These are phyloP conservation scores for Berberis vulgaris DNA, from an alignment of 164 flowering plant species.

Conservation along the genomic window DNA sequence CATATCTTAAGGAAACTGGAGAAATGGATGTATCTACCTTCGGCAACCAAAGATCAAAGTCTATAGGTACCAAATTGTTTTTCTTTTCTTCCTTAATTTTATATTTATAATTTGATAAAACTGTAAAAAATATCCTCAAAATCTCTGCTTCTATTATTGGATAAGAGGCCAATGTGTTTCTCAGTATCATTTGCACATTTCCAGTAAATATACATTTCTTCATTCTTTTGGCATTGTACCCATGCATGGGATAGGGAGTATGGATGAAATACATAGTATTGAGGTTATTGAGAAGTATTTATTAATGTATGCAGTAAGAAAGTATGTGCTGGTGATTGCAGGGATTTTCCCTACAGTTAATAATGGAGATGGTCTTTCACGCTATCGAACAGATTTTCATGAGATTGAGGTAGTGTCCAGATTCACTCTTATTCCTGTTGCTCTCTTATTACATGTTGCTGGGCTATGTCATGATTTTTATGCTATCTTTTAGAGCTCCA, in stretches of 20 bases:
- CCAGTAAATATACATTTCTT: neutral
- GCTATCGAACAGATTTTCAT: slow-evolving; percentile 84
- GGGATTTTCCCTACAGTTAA: slow-evolving; percentile 38
- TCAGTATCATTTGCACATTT: too few relatives aligned
- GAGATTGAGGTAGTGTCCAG: slow-evolving; percentile 61
- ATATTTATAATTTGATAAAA: neutral
- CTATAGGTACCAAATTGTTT: slow-evolving; percentile 45
- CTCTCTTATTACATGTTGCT: neutral
- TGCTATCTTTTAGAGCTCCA: neutral
- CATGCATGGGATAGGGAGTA: neutral
- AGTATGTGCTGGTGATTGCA: slow-evolving; percentile 17
- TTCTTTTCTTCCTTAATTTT: neutral
- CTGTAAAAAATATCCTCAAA: neutral
- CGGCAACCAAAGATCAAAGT: slow-evolving; percentile 60
- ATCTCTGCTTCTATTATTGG: too few relatives aligned
- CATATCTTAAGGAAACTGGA: slow-evolving; percentile 45
- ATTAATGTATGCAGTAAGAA: neutral
- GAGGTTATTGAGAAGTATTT: neutral
- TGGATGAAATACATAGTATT: neutral
- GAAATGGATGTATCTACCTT: slow-evolving; percentile 49
- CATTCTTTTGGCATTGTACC: neutral
- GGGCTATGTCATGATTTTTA: neutral
- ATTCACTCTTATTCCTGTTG: neutral
- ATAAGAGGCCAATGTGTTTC: too few relatives aligned
- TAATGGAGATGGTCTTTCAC: slow-evolving; percentile 79